phyloP scores from a whole-genome alignment of 2,329 filamentous ascomycete species.

The Septoria linicola region DNA sequence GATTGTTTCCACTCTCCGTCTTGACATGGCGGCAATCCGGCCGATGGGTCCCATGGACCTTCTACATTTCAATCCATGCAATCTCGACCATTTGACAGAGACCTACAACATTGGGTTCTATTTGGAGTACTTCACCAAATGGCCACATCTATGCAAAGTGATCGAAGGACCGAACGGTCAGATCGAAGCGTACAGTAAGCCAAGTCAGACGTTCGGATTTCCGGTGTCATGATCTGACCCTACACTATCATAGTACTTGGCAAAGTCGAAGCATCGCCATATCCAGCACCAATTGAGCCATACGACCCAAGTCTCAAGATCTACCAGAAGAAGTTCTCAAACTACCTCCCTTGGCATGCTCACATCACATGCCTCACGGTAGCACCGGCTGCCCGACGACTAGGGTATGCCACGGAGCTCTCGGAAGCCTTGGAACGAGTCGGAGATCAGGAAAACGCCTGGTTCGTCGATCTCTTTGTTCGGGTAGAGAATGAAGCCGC shows the following conservation, averaged over 20 bases:
- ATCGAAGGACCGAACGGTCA: constrained; percentile 83
- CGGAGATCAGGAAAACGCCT: constrained; percentile 78
- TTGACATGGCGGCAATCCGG: constrained; percentile 60
- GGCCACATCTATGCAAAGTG: constrained; percentile 91
- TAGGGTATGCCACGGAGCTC: constrained; percentile 82
- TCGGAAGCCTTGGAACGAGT: constrained; percentile 78
- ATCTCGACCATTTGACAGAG: constrained; percentile 94
- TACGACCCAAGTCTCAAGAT: constrained; percentile 58
- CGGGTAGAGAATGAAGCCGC: constrained; percentile 83
- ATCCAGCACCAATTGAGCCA: constrained; percentile 68
- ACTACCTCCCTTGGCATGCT: constrained; percentile 98
- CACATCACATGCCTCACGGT: constrained; percentile 97
- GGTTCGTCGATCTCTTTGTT: constrained; percentile 96
- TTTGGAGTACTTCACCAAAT: constrained; percentile 90
- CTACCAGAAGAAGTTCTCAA: constrained; percentile 45
- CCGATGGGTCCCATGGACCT: constrained; percentile 82
- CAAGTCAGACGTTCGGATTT: too few species aligned
- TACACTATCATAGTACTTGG: constrained; percentile 78
- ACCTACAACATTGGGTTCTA: constrained; percentile 97
- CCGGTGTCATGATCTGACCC: too few species aligned
- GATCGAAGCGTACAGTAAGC: constrained; percentile 88
- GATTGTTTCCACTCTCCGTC: neutral
- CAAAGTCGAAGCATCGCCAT: constrained; percentile 81
- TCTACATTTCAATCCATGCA: constrained; percentile 87
- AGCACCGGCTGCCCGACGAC: constrained; percentile 76